Percentiles rank a stretch among this genome's conserved stretches.
These are phyloP conservation scores for Gautieria morchelliformis DNA, from an alignment of 768 basidiomycete species.

Conservation along the genomic window DNA sequence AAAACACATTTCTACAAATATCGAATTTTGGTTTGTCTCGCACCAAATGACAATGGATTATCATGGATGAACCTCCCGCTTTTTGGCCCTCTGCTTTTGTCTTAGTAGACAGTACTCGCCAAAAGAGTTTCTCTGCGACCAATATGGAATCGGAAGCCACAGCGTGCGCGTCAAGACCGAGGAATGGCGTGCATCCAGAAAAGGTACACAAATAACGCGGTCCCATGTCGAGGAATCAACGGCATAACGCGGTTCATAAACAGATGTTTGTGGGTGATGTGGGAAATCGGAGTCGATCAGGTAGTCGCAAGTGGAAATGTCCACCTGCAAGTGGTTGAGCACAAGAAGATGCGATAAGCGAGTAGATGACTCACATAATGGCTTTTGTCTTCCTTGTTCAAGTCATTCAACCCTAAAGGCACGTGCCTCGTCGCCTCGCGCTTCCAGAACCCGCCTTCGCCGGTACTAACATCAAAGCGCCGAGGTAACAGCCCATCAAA, in stretches of 20 bases:
- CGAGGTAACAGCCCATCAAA: conserved; percentile 85
- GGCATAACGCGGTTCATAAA: conserved; percentile 74
- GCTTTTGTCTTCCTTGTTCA: conserved; percentile 69
- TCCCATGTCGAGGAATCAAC: conserved; percentile 65
- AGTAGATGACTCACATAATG: conserved; percentile 56
- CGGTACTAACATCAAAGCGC: conserved; percentile 51
- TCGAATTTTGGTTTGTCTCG: not conserved
- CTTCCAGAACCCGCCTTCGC: conserved; percentile 35
- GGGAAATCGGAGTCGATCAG: conserved; percentile 88
- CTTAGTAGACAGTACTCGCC: conserved; percentile 89
- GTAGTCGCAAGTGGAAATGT: conserved; percentile 72
- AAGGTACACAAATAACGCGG: conserved; percentile 66
- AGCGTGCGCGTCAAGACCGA: conserved; percentile 62
- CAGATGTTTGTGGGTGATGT: conserved; percentile 38
- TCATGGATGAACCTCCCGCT: not conserved
- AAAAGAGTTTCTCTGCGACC: conserved; percentile 63
- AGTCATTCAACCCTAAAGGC: conserved; percentile 71
- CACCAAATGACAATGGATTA: not conserved
- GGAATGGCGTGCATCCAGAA: conserved; percentile 77
- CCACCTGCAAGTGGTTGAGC: conserved; percentile 38
- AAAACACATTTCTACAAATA: too few species aligned
- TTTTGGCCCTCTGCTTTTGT: conserved; percentile 26
- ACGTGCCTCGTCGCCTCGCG: conserved; percentile 52
- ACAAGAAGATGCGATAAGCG: not conserved
- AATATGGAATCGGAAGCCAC: conserved; percentile 66